These are phyloP conservation scores for Kockiozyma suomiensis DNA, from an alignment of 805 yeast genomes.

Conservation along the genomic window DNA sequence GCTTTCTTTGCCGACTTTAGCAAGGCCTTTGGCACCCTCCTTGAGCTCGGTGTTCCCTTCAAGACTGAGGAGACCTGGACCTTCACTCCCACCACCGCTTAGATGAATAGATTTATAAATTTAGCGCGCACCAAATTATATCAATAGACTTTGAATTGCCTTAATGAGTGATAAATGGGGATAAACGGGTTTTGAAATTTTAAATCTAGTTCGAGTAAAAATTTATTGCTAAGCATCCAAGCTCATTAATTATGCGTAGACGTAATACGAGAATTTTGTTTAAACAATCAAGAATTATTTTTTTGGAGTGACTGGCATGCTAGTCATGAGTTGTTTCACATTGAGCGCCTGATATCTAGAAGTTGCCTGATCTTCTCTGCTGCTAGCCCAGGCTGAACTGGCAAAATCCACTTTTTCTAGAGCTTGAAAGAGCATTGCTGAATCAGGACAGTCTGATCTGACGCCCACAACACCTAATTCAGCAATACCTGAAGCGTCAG, in stretches of 20 bases:
- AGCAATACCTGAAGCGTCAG: conserved; percentile 13
- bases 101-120: conserved; percentile 5
- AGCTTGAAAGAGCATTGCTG: conserved; percentile 9
- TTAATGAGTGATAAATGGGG: no score
- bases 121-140: neutral
- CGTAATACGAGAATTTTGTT: no score
- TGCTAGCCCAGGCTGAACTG: conserved; percentile 12
- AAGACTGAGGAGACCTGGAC: conserved; percentile 44
- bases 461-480: conserved; percentile 28
- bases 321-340: conserved; percentile 22
- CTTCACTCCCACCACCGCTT: conserved; percentile 30
- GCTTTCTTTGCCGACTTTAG: conserved; percentile 66
- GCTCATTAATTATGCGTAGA: neutral
- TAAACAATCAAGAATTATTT: no score
- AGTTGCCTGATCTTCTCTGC: neutral
- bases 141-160: no score
- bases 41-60: conserved; percentile 76
- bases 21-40: conserved; percentile 62
- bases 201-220: neutral
- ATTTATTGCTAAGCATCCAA: neutral
- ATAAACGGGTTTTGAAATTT: no score
- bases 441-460: conserved; percentile 5
- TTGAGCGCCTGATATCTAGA: conserved; percentile 6
- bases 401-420: conserved; percentile 15
- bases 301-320: conserved; percentile 13